A percentile compares a stretch with the other conserved stretches of the same genome.
phyloP scores from a whole-genome alignment of 352 stramenopile genomes.

The Pythium aquatile region DNA sequence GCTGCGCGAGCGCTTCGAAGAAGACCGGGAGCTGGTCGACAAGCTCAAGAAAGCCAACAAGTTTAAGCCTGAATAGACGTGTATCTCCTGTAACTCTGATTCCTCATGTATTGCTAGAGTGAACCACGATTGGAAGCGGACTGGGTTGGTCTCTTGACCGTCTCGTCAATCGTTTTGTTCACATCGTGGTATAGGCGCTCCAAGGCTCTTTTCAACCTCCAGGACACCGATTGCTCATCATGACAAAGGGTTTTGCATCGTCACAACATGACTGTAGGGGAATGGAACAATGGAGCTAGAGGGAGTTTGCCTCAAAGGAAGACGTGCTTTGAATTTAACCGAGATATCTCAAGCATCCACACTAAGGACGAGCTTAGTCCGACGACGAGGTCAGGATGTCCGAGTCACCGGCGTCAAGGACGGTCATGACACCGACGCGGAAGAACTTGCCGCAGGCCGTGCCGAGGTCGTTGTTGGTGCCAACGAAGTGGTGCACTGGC shows the following conservation, averaged over 20 bases:
- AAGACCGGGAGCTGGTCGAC: constrained; percentile 71
- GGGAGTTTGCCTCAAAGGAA: constrained; percentile 6
- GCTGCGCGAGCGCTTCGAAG: constrained; percentile 81
- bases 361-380: constrained; percentile 41
- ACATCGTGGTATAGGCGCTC: too few species aligned
- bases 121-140: too few species aligned
- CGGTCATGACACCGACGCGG: constrained; percentile 95
- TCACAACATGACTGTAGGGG: too few species aligned
- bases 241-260: too few species aligned
- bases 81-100: not conserved
- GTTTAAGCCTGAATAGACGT: constrained; percentile 72
- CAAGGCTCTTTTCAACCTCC: too few species aligned
- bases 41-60: constrained; percentile 84
- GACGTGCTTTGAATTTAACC: constrained; percentile 9
- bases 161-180: too few species aligned
- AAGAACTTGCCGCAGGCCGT: constrained; percentile 99
- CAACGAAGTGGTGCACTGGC: constrained; percentile 97
- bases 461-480: constrained; percentile 98
- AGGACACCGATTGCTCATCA: too few species aligned
- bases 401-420: constrained; percentile 98
- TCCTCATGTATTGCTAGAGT: too few species aligned
- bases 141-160: too few species aligned
- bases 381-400: constrained; percentile 94
- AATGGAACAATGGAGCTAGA: not conserved
- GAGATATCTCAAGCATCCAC: constrained; percentile 1